phyloP scores from a whole-genome alignment of 106 monocot species.

The Apostasia ramifera region DNA sequence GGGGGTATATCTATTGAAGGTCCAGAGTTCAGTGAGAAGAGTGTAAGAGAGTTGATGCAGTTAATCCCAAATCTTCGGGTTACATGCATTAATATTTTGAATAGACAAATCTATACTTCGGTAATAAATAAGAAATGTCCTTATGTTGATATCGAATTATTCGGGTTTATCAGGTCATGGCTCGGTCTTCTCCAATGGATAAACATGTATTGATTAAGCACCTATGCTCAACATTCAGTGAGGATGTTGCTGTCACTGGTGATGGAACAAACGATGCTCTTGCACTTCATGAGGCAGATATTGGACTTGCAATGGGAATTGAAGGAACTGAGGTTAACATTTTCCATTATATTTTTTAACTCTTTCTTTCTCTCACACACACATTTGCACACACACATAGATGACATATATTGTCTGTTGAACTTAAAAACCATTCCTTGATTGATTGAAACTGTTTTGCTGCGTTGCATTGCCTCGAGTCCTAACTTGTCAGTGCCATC shows the following conservation, averaged over 20 bases:
- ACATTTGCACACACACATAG: no score
- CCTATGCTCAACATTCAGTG: conserved; percentile 4
- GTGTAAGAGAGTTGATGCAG: conserved; percentile 4
- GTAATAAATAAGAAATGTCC: background rate
- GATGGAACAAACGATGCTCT: conserved; percentile 29
- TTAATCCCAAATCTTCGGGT: conserved; percentile 18
- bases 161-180: conserved; percentile 13
- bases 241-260: conserved; percentile 24
- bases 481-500: no score
- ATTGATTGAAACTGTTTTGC: no score
- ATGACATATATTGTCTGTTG: no score
- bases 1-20: conserved; percentile 25
- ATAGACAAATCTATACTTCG: no score
- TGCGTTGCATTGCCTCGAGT: no score
- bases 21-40: conserved; percentile 22
- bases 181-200: conserved; percentile 20
- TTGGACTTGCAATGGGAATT: conserved; percentile 26
- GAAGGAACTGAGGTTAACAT: conserved; percentile 19
- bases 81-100: background rate
- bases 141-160: background rate
- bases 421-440: no score
- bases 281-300: conserved; percentile 25
- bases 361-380: background rate
- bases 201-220: conserved; percentile 14
- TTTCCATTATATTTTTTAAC: background rate